phyloP scores from a whole-genome alignment of 768 basidiomycete genomes.

The Mycena vulgaris region DNA sequence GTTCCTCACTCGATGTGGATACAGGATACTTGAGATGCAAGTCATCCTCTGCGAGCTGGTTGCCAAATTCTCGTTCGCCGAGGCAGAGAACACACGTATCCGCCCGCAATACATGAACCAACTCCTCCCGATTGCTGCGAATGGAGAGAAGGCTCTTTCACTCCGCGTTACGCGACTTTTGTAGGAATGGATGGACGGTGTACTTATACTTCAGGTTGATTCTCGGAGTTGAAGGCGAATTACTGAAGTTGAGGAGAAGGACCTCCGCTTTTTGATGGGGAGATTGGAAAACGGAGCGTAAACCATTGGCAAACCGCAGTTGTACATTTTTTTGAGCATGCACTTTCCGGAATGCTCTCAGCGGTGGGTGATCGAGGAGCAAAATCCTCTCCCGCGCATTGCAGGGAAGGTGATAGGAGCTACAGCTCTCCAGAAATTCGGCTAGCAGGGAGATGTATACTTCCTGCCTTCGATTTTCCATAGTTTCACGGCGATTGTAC shows the following conservation, averaged over 20 bases:
- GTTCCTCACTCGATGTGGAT: no score
- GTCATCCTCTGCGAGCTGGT: constrained; percentile 7
- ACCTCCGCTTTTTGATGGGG: no score
- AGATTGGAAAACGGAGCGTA: no score
- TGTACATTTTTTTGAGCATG: no score
- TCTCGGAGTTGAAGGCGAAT: no score
- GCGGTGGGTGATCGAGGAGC: not conserved
- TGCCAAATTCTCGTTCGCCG: constrained; percentile 3
- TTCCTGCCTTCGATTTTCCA: constrained; percentile 4
- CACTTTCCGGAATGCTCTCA: no score
- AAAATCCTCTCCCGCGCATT: not conserved
- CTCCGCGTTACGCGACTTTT: not conserved
- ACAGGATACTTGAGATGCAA: constrained; percentile 18
- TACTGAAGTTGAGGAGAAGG: no score
- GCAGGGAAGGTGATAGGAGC: constrained; percentile 1
- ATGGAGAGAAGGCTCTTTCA: not conserved
- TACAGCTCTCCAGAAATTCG: not conserved
- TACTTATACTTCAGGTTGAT: no score
- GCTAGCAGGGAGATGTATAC: not conserved
- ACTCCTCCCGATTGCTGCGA: not conserved
- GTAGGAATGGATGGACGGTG: no score
- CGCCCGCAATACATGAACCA: not conserved
- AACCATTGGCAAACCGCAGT: no score
- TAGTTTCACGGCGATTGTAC: not conserved
- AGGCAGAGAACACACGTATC: not conserved